These are phyloP conservation scores for Artomyces pyxidatus DNA, from an alignment of 768 basidiomycete genomes.

Conservation along the genomic window DNA sequence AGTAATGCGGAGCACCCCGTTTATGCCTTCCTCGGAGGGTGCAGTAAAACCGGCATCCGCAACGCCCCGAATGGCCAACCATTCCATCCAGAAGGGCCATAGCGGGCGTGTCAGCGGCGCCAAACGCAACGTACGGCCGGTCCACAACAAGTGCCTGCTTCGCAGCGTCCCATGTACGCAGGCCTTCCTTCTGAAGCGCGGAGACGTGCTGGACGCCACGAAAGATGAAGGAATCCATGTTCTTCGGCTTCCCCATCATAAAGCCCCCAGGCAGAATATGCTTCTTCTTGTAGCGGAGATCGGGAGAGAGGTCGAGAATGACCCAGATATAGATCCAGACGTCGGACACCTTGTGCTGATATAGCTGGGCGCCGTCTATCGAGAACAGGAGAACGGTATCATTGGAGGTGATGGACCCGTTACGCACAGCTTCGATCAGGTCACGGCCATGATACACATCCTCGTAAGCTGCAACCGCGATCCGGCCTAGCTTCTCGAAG, in stretches of 20 bases:
- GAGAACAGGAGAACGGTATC: slow-evolving; percentile 30
- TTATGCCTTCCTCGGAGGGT: slow-evolving; percentile 22
- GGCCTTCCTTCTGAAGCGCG: slow-evolving; percentile 21
- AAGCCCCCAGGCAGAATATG: slow-evolving; percentile 24
- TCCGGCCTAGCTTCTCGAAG: not conserved
- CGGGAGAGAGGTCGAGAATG: slow-evolving; percentile 24
- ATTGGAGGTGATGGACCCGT: slow-evolving; percentile 14
- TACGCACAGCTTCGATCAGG: slow-evolving; percentile 18
- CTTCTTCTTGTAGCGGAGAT: slow-evolving; percentile 23
- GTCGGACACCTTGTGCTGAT: slow-evolving; percentile 25
- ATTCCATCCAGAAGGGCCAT: slow-evolving; percentile 26
- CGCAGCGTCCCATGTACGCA: slow-evolving; percentile 20
- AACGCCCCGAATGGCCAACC: slow-evolving; percentile 26
- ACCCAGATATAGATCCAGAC: slow-evolving; percentile 32
- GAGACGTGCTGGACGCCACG: slow-evolving; percentile 27
- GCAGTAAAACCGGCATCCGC: slow-evolving; percentile 31
- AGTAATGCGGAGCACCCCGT: slow-evolving; percentile 22
- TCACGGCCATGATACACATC: slow-evolving; percentile 26
- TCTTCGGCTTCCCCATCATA: slow-evolving; percentile 26
- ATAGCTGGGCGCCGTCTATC: slow-evolving; percentile 35
- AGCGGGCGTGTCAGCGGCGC: slow-evolving; percentile 27
- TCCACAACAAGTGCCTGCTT: not conserved
- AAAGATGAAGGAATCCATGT: slow-evolving; percentile 23
- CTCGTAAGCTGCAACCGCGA: slow-evolving; percentile 6
- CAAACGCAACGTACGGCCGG: slow-evolving; percentile 13